Base-by-base conservation (phyloP, 768 basidiomycete genomes). In the Paxillus involutus region DNA sequence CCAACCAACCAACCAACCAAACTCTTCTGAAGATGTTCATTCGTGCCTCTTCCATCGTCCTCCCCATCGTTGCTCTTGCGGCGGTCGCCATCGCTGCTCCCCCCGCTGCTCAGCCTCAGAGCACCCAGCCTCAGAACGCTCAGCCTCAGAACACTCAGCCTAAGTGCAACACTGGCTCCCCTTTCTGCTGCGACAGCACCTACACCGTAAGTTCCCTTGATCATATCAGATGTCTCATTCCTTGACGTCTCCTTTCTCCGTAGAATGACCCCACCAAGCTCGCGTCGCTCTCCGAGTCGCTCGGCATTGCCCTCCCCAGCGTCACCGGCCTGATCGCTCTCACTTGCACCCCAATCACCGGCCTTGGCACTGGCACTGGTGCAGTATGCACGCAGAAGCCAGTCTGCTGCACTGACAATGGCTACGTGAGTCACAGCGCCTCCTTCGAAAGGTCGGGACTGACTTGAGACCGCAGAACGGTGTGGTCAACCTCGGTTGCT, bases 101-200 rank as follows among this genome's bases (percentile, higher is more conserved):
- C 5, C 21, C n/a, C 30, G 47, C 19, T 10, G 42, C 56, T n/a
- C 42, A 47, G 11, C 40, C 14, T 29, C 56, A n/a, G n/a, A n/a
- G n/a, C n/a, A n/a, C n/a, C n/a, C n/a, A n/a, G n/a, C n/a, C n/a
- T n/a, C n/a, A n/a, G n/a, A n/a, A n/a, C n/a, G n/a, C n/a, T n/a
- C n/a, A n/a, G n/a, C n/a, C n/a, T n/a, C n/a, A 52, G 29, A 3
- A 42, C 13, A 39, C n/a, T n/a, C n/a, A n/a, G n/a, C n/a, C n/a
- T n/a, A n/a, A 63, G n/a, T 81, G 80, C 66, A 71, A 71, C 62
- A 72, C 75, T 30, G 80, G 78, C 3, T 44, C 61, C n/a, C 44
- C 75, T n/a, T n/a, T n/a, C n/a, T n/a, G n/a, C n/a, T n/a, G n/a
- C n/a, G n/a, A n/a, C n/a, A n/a, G n/a, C n/a, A n/a, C n/a, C n/a